Evolutionary conservation across 1,284 basidiomycete genomes (phyloP), one percentile per base, ranked within the genome.

Genomic region (Trametes polyzona): DNA sequence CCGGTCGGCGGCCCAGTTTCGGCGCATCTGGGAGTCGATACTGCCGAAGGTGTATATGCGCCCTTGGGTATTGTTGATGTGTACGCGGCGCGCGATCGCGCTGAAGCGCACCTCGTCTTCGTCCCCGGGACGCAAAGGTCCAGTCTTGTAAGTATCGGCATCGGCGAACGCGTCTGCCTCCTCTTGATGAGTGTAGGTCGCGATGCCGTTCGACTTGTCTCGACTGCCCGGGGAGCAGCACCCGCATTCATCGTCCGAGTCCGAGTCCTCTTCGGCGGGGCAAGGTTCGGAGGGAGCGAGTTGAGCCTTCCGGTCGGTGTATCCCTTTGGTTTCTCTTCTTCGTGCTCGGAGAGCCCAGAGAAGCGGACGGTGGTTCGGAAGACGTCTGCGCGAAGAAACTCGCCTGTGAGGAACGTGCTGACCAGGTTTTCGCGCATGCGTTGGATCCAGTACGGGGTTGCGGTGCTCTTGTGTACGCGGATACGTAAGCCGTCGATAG

Each of bases 21-120:
- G 67, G 17, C 76, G 71, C 36, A 79, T 52, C 59, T 77, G 74
- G 7, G 71, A 70, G 43, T 76, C 67, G 42, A 79, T 56, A 6
- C 58, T 40, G 19, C 69, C 71, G 46, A 79, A 78, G 2, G 70
- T 64, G 65, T 81, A 81, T 26, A 79, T 68, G 41, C 78, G 67
- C 19, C 74, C 76, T 40, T 69, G 66, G 6, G 41, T 57, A 56
- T 73, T 72, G 63, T 69, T 52, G 44, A 78, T 70, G 49, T 76
- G 71, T 70, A 76, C 74, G 4, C 72, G 64, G 1, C 69, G 67
- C n/a, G 69, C 68, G 14, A 59, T 59, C 12, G 68, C 60, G 5
- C 67, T 67, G 7, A 75, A 63, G 36, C 68, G 59, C 8, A 76
- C 40, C 59, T 77, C 73, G 50, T 75, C 71, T n/a, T 62, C 44